phyloP scores from a whole-genome alignment of 768 basidiomycete species.

The Russula sp. region DNA sequence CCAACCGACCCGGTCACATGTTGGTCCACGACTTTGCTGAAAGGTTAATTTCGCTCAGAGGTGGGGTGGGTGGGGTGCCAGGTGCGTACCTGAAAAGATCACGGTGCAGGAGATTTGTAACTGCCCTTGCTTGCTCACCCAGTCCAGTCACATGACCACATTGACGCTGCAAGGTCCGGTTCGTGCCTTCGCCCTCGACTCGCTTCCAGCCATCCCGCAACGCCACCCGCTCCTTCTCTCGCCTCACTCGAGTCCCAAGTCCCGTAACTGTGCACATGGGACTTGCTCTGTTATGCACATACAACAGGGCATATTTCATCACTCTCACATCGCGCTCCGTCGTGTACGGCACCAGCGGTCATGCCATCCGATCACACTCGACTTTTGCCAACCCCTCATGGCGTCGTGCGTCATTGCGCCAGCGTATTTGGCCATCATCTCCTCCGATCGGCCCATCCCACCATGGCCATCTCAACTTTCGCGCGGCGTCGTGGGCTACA shows the following conservation, averaged over 20 bases:
- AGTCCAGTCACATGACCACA: conserved; percentile 11
- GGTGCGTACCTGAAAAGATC: conserved; percentile 9
- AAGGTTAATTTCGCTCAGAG: conserved; percentile 16
- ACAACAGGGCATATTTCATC: conserved; percentile 29
- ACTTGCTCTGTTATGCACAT: conserved; percentile 21
- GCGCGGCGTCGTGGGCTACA: conserved; percentile 28
- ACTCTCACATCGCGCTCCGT: conserved; percentile 1
- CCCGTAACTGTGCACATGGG: conserved; percentile 31
- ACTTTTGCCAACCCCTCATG: conserved; percentile 5
- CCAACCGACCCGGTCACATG: conserved; percentile 17
- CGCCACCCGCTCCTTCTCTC: not conserved
- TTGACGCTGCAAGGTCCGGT: not conserved
- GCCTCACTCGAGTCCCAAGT: not conserved
- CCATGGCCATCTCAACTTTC: conserved; percentile 1
- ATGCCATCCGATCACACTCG: conserved; percentile 7
- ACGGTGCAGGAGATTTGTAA: no score
- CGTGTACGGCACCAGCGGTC: conserved; percentile 4
- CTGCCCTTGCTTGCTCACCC: no score
- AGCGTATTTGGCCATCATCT: conserved; percentile 8
- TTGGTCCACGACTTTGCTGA: not conserved
- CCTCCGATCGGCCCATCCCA: not conserved
- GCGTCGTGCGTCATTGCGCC: conserved; percentile 12
- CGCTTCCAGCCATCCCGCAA: no score
- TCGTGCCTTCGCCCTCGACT: not conserved
- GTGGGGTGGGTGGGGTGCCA: not conserved